Conservation (phyloP, 2,329 filamentous ascomycete species). For the Aspergillus sp. region DNA sequence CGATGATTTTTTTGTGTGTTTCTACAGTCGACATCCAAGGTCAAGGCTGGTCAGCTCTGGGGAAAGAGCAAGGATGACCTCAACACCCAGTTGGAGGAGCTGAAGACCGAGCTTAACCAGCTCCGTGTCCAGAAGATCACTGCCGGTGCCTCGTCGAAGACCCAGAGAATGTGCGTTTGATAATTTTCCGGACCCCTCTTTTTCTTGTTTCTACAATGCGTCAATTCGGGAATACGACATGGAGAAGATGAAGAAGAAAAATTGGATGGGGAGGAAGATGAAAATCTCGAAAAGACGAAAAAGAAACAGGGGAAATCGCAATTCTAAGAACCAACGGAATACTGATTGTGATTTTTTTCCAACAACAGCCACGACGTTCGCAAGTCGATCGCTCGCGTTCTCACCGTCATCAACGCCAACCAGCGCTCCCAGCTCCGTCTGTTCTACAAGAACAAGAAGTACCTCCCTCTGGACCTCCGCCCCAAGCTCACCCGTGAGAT, state of each 20-base stretch:
- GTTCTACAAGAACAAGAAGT: conserved; percentile 99
- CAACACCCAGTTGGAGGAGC: conserved; percentile 87
- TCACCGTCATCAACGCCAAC: conserved; percentile 99
- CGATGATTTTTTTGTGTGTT: conserved; percentile 11
- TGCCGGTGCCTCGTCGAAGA: conserved; percentile 85
- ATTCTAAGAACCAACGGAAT: conserved; percentile 5
- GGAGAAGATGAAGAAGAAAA: conserved; percentile 2
- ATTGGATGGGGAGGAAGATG: background rate
- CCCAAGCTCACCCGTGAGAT: conserved; percentile 98
- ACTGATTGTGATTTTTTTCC: conserved; percentile 22
- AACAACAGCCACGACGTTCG: conserved; percentile 83
- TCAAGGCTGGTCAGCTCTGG: conserved; percentile 97
- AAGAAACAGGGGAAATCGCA: conserved; percentile 2
- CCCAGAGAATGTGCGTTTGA: conserved; percentile 85
- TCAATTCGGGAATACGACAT: no score
- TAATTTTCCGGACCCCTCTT: background rate
- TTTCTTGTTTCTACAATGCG: no score
- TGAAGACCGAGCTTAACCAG: conserved; percentile 94
- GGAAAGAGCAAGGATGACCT: conserved; percentile 99
- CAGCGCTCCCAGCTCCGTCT: conserved; percentile 95
- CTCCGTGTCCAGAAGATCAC: conserved; percentile 98
- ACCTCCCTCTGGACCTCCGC: conserved; percentile 96
- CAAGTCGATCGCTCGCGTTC: conserved; percentile 98
- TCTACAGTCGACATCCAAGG: conserved; percentile 60
- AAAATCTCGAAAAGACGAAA: conserved; percentile 1